Evolutionary conservation across 2,329 filamentous ascomycete species (phyloP), one percentile per base, ranked within the genome.

Genomic region (Hypoxylon sp.): DNA sequence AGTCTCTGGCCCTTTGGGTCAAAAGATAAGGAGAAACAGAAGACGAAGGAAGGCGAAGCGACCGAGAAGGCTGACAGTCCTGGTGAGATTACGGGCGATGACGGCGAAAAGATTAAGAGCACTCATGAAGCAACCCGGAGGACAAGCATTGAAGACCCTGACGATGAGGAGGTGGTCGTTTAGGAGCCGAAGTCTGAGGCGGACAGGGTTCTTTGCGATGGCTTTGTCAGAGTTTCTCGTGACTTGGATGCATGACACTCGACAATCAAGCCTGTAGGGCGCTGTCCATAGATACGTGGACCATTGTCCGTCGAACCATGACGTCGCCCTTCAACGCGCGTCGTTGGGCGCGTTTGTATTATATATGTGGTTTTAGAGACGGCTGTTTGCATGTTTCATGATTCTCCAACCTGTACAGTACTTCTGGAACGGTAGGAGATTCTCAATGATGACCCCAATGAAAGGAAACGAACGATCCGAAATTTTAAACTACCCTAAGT

Each of bases 71-170:
- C 76, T 2, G 77, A 78, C 3, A 75, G 75, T 2, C 70, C 76
- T 53, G 76, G 78, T 2, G 79, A 80, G 61, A 76, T 77, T 29
- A 74, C 70, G 17, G 75, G 77, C 7, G 82, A 85, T 15, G 81
- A 84, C 56, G 81, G 81, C 42, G 78, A 81, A 65, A 81, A 77
- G 67, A 81, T 85, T 15, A 79, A 80, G 67, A 76, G 80, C 6
- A 84, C 85, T 0, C 80, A 86, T 5, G 86, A 88, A 75, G 87
- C 87, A 1, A 82, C 81, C 71, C 79, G 83, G 59, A 79, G 87
- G 71, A 88, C 85, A 37, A 89, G 86, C 75, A 87, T 89, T 54
- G 87, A 89, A 76, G 87, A 88, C 61, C 84, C 86, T 6, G 87
- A 89, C 62, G 86, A 80, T 47, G 78, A 80, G 55, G 79, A 80